Evolutionary conservation across 2,329 filamentous ascomycete species (phyloP), one percentile per base, ranked within the genome.

Genomic region (Myriosclerotinia scirpicola): DNA sequence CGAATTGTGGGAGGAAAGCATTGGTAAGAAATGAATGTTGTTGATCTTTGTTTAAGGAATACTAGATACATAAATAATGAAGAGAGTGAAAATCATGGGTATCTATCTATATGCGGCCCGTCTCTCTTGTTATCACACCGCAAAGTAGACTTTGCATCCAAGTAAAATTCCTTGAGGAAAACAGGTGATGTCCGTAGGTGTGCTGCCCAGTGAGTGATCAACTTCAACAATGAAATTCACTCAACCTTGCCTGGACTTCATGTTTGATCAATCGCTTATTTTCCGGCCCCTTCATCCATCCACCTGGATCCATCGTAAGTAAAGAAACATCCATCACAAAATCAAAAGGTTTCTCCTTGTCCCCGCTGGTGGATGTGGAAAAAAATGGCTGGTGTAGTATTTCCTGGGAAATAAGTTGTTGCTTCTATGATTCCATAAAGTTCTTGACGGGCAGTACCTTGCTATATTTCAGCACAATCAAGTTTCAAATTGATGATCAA

Each of bases 401-500:
- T 48, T 60, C 36, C 56, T 14, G 15, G 30, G 26, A 15, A 36
- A 50, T 15, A 58, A 42, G 30, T 22, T 46, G 12, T 34, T 34
- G 30, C 2, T 34, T 50, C 30, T 60, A 20, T 55, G 8, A 50
- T 65, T 58, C 42, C 42, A 36, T 42, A 22, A 60, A 17, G 17
- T 52, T 36, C 11, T 12, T 11, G n/a, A 50, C n/a, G 22, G 30
- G 46, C 17, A 34, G 36, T 15, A 36, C 63, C 54, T 52, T 38
- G 63, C 44, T 59, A 50, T 46, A 46, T 26, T 65, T 58, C 17
- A 50, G 42, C 52, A 44, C 17, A 50, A 48, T 58, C 50, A 52
- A 62, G 71, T 73, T 73, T 73, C 70, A 72, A 60, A 62, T 53
- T 64, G 71, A 63, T 67, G 69, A 73, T 73, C 71, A 73, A 73